Conservation (phyloP, 176 grass and related monocot species). For the Aegilops umbellulata region DNA sequence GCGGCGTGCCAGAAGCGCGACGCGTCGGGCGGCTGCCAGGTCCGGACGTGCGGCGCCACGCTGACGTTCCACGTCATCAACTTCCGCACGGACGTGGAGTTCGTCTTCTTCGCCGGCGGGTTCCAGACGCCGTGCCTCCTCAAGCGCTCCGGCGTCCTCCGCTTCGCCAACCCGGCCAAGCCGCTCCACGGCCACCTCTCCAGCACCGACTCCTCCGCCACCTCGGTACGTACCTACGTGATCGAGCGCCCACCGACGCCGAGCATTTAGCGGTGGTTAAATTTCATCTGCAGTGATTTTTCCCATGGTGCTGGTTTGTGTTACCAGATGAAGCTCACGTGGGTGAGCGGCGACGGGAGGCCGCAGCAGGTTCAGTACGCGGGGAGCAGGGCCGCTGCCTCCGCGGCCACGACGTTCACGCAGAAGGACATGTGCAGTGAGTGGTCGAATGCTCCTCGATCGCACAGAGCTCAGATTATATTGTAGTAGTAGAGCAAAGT, state of each 20-base stretch:
- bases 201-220: slow-evolving; percentile 61
- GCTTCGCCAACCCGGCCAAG: slow-evolving; percentile 63
- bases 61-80: slow-evolving; percentile 81
- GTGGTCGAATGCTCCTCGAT: background rate
- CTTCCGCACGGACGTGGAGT: slow-evolving; percentile 81
- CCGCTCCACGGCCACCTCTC: slow-evolving; percentile 72
- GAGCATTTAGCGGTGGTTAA: too few relatives aligned
- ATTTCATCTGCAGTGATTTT: background rate
- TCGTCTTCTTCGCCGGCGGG: slow-evolving; percentile 75
- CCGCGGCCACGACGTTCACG: slow-evolving; percentile 54
- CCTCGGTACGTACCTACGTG: slow-evolving; percentile 44
- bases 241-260: background rate
- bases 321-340: slow-evolving; percentile 73
- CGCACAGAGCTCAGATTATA: too few relatives aligned
- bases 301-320: background rate
- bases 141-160: slow-evolving; percentile 49
- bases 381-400: slow-evolving; percentile 33
- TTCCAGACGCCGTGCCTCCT: slow-evolving; percentile 69
- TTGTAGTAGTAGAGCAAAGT: too few relatives aligned
- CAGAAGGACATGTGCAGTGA: slow-evolving; percentile 84
- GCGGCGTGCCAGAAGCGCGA: slow-evolving; percentile 32
- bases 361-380: slow-evolving; percentile 71
- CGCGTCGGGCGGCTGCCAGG: slow-evolving; percentile 29
- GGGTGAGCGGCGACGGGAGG: slow-evolving; percentile 75
- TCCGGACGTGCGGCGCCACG: slow-evolving; percentile 52